phyloP scores from a whole-genome alignment of 257 asterid species.

The Thymus mandschuricus region DNA sequence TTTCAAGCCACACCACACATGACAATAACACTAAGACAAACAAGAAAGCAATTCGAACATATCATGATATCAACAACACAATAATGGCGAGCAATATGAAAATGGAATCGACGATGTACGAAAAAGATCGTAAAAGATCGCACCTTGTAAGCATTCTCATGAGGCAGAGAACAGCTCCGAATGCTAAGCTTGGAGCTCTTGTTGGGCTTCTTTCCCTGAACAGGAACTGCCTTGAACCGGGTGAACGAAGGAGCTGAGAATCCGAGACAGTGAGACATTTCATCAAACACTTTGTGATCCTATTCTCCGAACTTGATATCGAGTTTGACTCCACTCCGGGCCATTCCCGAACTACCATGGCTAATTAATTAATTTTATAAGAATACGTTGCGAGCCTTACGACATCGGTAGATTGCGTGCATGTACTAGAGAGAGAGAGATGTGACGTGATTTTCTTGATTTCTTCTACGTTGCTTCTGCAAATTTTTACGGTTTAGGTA shows the following conservation, averaged over 20 bases:
- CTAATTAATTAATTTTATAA: not conserved
- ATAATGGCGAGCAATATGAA: not conserved
- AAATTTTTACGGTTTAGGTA: not conserved
- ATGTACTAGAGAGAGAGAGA: not conserved
- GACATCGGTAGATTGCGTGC: constrained; percentile 18
- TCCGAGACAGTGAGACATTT: constrained; percentile 39
- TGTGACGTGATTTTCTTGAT: not conserved
- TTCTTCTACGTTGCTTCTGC: not conserved
- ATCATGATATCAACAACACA: not conserved
- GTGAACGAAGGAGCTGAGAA: constrained; percentile 25
- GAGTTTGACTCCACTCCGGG: not conserved
- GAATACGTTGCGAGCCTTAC: not conserved
- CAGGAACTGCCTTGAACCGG: constrained; percentile 30
- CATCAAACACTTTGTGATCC: constrained; percentile 26
- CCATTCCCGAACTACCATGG: not conserved
- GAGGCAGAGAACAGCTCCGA: constrained; percentile 34
- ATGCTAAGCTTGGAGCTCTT: constrained; percentile 27
- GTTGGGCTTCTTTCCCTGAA: constrained; percentile 24
- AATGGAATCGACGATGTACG: too few relatives aligned
- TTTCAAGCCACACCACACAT: not conserved
- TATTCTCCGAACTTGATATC: not conserved
- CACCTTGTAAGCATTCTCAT: constrained; percentile 40
- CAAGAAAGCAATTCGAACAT: too few relatives aligned
- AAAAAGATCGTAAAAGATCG: too few relatives aligned
- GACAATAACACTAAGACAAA: not conserved